phyloP scores from a whole-genome alignment of 2,329 filamentous ascomycete genomes.

The Pseudogymnoascus sp. region DNA sequence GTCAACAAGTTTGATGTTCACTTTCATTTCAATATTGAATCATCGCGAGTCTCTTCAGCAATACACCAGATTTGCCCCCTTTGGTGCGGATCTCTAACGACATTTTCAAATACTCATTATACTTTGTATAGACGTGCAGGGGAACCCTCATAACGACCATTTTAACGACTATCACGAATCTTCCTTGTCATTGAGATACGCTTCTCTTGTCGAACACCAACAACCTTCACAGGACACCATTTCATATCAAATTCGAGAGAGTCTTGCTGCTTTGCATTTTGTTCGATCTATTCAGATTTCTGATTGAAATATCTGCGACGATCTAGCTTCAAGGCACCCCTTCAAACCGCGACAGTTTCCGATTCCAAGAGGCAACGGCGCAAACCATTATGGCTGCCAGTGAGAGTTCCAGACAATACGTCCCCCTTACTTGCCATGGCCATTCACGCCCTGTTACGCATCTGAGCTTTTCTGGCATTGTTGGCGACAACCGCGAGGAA shows the following conservation, averaged over 20 bases:
- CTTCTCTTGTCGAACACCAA: background rate
- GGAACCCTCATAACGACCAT: background rate
- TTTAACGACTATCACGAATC: constrained; percentile 10
- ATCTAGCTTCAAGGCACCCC: background rate
- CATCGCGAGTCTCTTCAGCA: background rate
- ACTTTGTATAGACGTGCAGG: constrained; percentile 4
- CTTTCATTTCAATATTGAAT: constrained; percentile 4
- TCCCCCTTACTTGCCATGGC: constrained; percentile 67
- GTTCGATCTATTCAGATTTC: constrained; percentile 3
- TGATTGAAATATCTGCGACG: constrained; percentile 1
- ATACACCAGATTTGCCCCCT: background rate
- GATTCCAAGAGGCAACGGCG: background rate
- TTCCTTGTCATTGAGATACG: constrained; percentile 6
- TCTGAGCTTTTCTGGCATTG: constrained; percentile 59
- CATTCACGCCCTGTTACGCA: constrained; percentile 68
- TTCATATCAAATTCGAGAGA: background rate
- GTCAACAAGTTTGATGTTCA: constrained; percentile 5
- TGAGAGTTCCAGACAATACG: constrained; percentile 30
- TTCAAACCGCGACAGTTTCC: background rate
- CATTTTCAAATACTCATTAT: constrained; percentile 1
- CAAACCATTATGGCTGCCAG: constrained; percentile 21
- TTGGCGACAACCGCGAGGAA: constrained; percentile 48
- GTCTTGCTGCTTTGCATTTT: background rate
- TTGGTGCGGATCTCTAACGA: background rate
- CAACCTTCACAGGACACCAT: background rate